Evolutionary conservation across 495 filamentous ascomycete genomes (phyloP).

Genomic region (Neurospora sublineolata): DNA sequence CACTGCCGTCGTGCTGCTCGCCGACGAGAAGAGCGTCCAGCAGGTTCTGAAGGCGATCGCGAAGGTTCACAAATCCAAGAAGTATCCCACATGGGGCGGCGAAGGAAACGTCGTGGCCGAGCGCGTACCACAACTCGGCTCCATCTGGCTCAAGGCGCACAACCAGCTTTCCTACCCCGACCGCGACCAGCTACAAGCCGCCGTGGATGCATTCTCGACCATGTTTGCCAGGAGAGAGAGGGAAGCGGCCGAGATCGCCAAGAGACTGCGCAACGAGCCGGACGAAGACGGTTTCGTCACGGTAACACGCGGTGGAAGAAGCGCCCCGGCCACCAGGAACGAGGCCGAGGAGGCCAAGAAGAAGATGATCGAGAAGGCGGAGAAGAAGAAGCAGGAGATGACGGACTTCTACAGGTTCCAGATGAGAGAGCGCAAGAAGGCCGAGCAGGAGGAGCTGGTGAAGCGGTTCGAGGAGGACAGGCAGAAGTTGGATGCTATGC

Average conservation of each 20-base stretch:
- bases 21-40: slow-evolving; percentile 64
- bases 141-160: slow-evolving; percentile 50
- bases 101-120: slow-evolving; percentile 31
- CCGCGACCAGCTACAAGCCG: slow-evolving; percentile 47
- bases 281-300: slow-evolving; percentile 95
- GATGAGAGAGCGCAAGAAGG: slow-evolving; percentile 78
- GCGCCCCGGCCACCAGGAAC: slow-evolving; percentile 60
- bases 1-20: slow-evolving; percentile 70
- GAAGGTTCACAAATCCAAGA: slow-evolving; percentile 46
- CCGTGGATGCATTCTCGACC: slow-evolving; percentile 74
- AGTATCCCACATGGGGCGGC: slow-evolving; percentile 53
- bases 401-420: slow-evolving; percentile 93
- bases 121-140: slow-evolving; percentile 46
- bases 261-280: slow-evolving; percentile 57
- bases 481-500: slow-evolving; percentile 48
- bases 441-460: slow-evolving; percentile 56
- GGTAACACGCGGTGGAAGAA: slow-evolving; percentile 66
- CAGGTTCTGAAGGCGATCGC: slow-evolving; percentile 60
- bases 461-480: slow-evolving; percentile 55
- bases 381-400: slow-evolving; percentile 51
- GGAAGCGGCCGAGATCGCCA: slow-evolving; percentile 49
- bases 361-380: slow-evolving; percentile 60
- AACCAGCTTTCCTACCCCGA: slow-evolving; percentile 60
- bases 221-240: slow-evolving; percentile 56
- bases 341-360: slow-evolving; percentile 61